Evolutionary conservation across 352 stramenopile genomes (phyloP).

Genomic region (Globisporangium paroecandrum): DNA sequence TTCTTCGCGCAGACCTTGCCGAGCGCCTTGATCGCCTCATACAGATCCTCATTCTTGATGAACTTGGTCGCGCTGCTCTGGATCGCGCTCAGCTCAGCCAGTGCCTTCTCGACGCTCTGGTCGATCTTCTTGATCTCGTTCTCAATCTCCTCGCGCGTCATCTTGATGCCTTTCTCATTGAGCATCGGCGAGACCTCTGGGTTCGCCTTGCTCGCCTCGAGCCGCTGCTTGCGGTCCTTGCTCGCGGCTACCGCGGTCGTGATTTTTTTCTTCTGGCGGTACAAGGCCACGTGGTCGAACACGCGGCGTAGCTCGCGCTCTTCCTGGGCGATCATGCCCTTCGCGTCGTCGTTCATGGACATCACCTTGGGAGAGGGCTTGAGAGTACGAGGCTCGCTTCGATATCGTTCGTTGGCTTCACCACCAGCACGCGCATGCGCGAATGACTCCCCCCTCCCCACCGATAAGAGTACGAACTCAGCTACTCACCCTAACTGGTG

Average conservation of each 20-base stretch:
- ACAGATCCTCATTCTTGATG: conserved; percentile 91
- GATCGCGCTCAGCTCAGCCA: conserved; percentile 42
- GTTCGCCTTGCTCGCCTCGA: conserved; percentile 62
- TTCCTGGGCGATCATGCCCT: conserved; percentile 92
- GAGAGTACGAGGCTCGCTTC: neutral
- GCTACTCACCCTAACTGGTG: neutral
- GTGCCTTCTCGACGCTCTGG: conserved; percentile 47
- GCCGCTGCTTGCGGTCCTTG: conserved; percentile 55
- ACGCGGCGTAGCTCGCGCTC: conserved; percentile 93
- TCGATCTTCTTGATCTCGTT: conserved; percentile 69
- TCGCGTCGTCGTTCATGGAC: conserved; percentile 66
- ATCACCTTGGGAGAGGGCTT: conserved; percentile 40
- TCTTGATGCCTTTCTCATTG: conserved; percentile 76
- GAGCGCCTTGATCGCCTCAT: conserved; percentile 91
- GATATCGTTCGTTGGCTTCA: neutral
- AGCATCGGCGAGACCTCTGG: conserved; percentile 70
- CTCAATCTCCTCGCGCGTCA: conserved; percentile 77
- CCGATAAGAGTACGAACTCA: neutral
- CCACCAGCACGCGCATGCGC: conserved; percentile 3
- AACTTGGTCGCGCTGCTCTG: conserved; percentile 58
- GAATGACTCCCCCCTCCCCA: neutral
- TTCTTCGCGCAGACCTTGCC: conserved; percentile 92
- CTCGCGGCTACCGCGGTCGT: conserved; percentile 32
- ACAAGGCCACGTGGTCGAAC: conserved; percentile 93
- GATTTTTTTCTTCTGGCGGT: conserved; percentile 83